phyloP scores from a whole-genome alignment of 352 stramenopile genomes.

The Phytophthora hybrid region DNA sequence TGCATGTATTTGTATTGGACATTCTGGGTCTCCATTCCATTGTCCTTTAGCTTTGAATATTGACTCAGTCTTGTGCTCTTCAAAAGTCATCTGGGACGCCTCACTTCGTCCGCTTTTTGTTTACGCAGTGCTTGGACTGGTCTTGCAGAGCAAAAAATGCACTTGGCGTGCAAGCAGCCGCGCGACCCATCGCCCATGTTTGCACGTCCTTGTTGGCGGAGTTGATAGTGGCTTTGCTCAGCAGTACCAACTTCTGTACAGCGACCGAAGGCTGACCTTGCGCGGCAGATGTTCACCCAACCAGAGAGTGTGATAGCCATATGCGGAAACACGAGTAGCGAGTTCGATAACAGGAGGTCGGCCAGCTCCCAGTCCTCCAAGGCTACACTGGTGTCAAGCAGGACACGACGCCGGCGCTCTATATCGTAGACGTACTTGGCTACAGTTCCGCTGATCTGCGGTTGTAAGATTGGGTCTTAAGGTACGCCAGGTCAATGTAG shows the following conservation, averaged over 20 bases:
- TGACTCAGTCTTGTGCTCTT: neutral
- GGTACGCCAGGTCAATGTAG: neutral
- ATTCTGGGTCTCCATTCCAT: too few species aligned
- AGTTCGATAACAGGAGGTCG: too few species aligned
- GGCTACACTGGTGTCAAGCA: too few species aligned
- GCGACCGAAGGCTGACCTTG: neutral
- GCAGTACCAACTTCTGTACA: neutral
- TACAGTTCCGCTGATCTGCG: neutral
- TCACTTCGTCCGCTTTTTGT: neutral
- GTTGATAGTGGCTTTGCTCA: neutral
- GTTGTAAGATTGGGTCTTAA: neutral
- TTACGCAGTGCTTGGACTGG: neutral
- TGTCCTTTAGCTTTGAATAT: neutral
- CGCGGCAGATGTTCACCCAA: neutral
- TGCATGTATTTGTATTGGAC: neutral
- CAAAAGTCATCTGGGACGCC: neutral
- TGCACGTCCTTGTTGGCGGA: neutral
- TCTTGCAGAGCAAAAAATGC: neutral
- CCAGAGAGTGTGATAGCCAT: neutral
- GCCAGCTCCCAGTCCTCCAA: too few species aligned
- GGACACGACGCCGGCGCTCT: too few species aligned
- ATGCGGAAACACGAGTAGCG: too few species aligned
- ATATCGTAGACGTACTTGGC: neutral
- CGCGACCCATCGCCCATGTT: neutral
- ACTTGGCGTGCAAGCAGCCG: neutral